Evolutionary conservation across 2,329 filamentous ascomycete genomes (phyloP).

Genomic region (Boeremia lycopersici): DNA sequence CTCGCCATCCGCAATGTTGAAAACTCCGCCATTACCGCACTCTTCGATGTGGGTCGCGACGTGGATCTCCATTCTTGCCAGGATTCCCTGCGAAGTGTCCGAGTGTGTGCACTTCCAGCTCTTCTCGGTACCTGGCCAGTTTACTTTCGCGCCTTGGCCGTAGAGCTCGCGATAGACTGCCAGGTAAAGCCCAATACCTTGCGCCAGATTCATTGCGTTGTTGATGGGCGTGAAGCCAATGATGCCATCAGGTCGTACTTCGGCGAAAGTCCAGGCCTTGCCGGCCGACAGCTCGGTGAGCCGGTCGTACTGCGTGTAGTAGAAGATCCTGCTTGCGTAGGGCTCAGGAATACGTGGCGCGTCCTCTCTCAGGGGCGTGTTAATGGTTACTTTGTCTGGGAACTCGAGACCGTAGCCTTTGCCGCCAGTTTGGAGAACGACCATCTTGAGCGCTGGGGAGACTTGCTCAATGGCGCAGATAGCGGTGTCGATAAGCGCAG

Average conservation of each 20-base stretch:
- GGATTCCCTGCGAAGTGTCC: slow-evolving; percentile 49
- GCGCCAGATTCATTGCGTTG: slow-evolving; percentile 48
- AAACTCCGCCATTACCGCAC: slow-evolving; percentile 38
- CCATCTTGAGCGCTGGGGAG: not conserved
- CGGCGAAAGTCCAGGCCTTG: slow-evolving; percentile 49
- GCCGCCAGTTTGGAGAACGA: slow-evolving; percentile 5
- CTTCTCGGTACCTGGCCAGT: slow-evolving; percentile 48
- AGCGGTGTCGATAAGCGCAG: not conserved
- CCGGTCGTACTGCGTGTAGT: slow-evolving; percentile 50
- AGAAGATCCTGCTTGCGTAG: slow-evolving; percentile 48
- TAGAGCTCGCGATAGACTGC: slow-evolving; percentile 46
- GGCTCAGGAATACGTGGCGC: slow-evolving; percentile 26
- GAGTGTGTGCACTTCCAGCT: slow-evolving; percentile 47
- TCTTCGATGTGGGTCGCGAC: slow-evolving; percentile 44
- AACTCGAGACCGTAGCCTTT: slow-evolving; percentile 3
- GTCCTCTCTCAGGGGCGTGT: not conserved
- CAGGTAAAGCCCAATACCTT: slow-evolving; percentile 47
- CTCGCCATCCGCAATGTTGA: slow-evolving; percentile 52
- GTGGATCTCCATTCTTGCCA: slow-evolving; percentile 51
- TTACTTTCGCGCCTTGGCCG: slow-evolving; percentile 45
- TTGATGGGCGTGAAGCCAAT: slow-evolving; percentile 51
- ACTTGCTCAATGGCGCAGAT: slow-evolving; percentile 3
- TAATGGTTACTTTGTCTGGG: slow-evolving; percentile 1
- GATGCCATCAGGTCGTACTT: slow-evolving; percentile 51
- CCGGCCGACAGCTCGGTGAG: slow-evolving; percentile 40